Conservation (phyloP, 2,329 filamentous ascomycete species). For the Pseudopyricularia javanii region DNA sequence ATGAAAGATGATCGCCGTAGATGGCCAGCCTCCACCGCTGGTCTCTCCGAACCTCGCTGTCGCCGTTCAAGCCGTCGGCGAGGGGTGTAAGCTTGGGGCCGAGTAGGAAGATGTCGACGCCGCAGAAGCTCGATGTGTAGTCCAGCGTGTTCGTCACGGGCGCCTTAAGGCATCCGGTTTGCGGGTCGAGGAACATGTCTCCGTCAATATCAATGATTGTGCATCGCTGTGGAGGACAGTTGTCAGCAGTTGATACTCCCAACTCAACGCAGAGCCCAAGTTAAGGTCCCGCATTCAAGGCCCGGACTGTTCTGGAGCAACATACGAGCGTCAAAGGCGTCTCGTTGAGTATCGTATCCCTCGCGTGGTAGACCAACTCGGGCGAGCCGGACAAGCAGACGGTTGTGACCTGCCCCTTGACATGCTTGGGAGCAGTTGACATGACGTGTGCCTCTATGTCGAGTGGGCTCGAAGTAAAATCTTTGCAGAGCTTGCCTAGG, state of each 20-base stretch:
- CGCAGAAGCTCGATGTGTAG: constrained; percentile 74
- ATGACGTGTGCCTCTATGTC: constrained; percentile 77
- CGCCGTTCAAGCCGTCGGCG: constrained; percentile 61
- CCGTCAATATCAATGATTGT: constrained; percentile 90
- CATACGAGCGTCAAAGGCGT: constrained; percentile 86
- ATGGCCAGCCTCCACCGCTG: constrained; percentile 87
- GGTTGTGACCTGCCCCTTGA: constrained; percentile 63
- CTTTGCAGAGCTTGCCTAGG: constrained; percentile 67
- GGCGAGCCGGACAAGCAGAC: constrained; percentile 83
- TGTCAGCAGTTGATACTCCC: background rate
- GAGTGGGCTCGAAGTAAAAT: constrained; percentile 59
- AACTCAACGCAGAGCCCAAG: background rate
- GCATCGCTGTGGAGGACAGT: constrained; percentile 53
- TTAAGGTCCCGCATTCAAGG: background rate
- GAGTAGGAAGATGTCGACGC: constrained; percentile 91
- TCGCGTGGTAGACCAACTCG: constrained; percentile 79
- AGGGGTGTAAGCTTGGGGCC: constrained; percentile 79
- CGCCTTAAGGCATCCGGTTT: constrained; percentile 55
- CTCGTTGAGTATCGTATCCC: constrained; percentile 80
- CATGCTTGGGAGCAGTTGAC: constrained; percentile 64
- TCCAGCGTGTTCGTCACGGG: constrained; percentile 77
- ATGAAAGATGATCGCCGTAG: constrained; percentile 88
- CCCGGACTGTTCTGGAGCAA: no score
- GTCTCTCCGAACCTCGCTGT: constrained; percentile 73
- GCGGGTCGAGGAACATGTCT: constrained; percentile 69